Conservation (phyloP, 352 stramenopile genomes). For the Saprolegnia diclina region DNA sequence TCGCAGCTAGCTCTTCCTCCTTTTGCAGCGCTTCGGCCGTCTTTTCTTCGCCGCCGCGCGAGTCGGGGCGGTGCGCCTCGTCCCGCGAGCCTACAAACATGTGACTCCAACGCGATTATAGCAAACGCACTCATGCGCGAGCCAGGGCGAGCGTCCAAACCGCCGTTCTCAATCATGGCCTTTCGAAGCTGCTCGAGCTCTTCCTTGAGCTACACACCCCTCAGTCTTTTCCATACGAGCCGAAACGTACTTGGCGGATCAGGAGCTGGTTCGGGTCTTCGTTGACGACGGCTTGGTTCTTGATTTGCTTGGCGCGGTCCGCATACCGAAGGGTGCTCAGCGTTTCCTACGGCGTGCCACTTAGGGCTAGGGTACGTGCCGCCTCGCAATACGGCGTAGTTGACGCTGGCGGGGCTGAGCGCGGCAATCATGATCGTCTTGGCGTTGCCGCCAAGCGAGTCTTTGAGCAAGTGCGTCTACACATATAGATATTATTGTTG, state of each 20-base stretch:
- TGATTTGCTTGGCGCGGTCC: constrained; percentile 89
- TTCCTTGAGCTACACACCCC: constrained; percentile 53
- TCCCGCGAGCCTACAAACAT: constrained; percentile 5
- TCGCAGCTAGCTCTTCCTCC: constrained; percentile 50
- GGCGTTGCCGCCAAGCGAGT: constrained; percentile 81
- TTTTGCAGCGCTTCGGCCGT: constrained; percentile 31
- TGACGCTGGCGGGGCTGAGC: constrained; percentile 79
- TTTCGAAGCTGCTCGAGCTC: constrained; percentile 62
- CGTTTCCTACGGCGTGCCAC: constrained; percentile 83
- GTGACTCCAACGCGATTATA: too few relatives aligned
- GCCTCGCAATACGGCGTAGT: constrained; percentile 55
- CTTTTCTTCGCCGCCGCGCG: constrained; percentile 34
- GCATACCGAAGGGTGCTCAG: constrained; percentile 88
- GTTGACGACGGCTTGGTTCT: constrained; percentile 90
- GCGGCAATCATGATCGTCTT: constrained; percentile 91
- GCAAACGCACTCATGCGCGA: constrained; percentile 28
- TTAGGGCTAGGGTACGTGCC: background rate
- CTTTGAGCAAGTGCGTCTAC: constrained; percentile 78
- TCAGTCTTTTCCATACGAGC: background rate
- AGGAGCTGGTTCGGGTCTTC: constrained; percentile 87
- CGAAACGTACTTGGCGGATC: constrained; percentile 52
- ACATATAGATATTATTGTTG: background rate
- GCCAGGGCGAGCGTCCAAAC: constrained; percentile 13
- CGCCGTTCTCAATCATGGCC: constrained; percentile 63
- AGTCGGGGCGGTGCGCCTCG: constrained; percentile 37